Evolutionary conservation across 768 basidiomycete species (phyloP).

Genomic region (Heimioporus sp.): DNA sequence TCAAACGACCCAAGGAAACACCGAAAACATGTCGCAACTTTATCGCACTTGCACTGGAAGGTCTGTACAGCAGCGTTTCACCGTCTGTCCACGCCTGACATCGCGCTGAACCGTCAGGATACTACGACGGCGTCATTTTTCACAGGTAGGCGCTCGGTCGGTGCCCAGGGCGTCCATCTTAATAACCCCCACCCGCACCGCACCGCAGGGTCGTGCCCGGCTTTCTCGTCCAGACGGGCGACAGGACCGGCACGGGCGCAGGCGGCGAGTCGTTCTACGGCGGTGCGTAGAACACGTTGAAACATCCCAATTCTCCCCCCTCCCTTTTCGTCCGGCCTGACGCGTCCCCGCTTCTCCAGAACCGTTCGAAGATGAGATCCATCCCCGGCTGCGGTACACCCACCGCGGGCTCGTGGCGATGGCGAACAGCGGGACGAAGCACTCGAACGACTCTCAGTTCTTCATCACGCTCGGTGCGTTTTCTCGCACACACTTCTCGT

Average conservation of each 20-base stretch:
- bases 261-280: slow-evolving; percentile 97
- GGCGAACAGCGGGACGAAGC: slow-evolving; percentile 86
- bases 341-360: slow-evolving; percentile 42
- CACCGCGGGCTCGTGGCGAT: slow-evolving; percentile 92
- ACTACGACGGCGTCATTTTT: slow-evolving; percentile 95
- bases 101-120: slow-evolving; percentile 50
- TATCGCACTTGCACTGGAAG: slow-evolving; percentile 85
- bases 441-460: slow-evolving; percentile 94
- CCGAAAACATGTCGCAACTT: slow-evolving; percentile 95
- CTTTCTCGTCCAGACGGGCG: slow-evolving; percentile 94
- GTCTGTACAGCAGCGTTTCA: slow-evolving; percentile 42
- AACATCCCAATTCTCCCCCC: neutral
- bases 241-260: slow-evolving; percentile 84
- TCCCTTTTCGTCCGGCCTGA: too few relatives aligned
- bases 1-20: slow-evolving; percentile 60
- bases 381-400: slow-evolving; percentile 83
- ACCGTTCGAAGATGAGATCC: slow-evolving; percentile 92
- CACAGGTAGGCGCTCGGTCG: slow-evolving; percentile 63
- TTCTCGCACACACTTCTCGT: too few relatives aligned
- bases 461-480: slow-evolving; percentile 88
- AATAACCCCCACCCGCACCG: neutral
- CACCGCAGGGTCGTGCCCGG: slow-evolving; percentile 71
- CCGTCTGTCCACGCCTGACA: slow-evolving; percentile 2
- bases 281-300: too few relatives aligned
- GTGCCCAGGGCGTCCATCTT: neutral